These are phyloP conservation scores for Pythium rhizo-oryzae DNA, from an alignment of 352 stramenopile genomes.

Conservation along the genomic window DNA sequence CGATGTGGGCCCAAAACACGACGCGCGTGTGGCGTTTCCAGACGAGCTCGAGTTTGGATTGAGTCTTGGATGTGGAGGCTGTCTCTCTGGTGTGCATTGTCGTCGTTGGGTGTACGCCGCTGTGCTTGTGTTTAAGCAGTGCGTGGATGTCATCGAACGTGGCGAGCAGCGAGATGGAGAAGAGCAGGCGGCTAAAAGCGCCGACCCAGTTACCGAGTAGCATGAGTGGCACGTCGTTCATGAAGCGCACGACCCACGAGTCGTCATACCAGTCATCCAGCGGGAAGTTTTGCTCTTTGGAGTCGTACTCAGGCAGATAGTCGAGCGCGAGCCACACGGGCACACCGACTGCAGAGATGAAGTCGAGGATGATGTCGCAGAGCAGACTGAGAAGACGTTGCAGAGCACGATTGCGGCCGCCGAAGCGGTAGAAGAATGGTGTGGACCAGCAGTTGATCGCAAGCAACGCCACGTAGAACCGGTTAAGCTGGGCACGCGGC, in stretches of 20 bases:
- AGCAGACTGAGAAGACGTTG: conserved; percentile 16
- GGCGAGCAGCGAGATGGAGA: conserved; percentile 14
- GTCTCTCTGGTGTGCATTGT: neutral
- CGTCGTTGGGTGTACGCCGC: neutral
- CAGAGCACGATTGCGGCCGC: neutral
- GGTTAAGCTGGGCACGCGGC: conserved; percentile 14
- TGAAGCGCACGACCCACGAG: conserved; percentile 5
- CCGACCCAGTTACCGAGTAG: conserved; percentile 6
- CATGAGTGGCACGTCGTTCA: conserved; percentile 18
- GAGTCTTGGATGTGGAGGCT: no score
- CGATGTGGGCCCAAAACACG: neutral
- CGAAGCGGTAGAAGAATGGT: conserved; percentile 9
- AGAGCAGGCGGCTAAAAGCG: conserved; percentile 14
- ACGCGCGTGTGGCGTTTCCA: neutral
- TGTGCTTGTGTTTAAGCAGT: conserved; percentile 5
- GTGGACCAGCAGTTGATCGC: conserved; percentile 26
- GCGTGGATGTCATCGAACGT: conserved; percentile 16
- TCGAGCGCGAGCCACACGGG: neutral
- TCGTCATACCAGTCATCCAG: conserved; percentile 15
- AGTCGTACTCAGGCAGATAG: conserved; percentile 10
- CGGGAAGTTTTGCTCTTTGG: conserved; percentile 1
- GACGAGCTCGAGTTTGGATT: neutral
- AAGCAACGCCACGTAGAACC: conserved; percentile 16
- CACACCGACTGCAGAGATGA: conserved; percentile 10
- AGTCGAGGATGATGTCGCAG: conserved; percentile 15